Conservation (phyloP, 2,329 filamentous ascomycete genomes). For the Ascochyta rabiei region DNA sequence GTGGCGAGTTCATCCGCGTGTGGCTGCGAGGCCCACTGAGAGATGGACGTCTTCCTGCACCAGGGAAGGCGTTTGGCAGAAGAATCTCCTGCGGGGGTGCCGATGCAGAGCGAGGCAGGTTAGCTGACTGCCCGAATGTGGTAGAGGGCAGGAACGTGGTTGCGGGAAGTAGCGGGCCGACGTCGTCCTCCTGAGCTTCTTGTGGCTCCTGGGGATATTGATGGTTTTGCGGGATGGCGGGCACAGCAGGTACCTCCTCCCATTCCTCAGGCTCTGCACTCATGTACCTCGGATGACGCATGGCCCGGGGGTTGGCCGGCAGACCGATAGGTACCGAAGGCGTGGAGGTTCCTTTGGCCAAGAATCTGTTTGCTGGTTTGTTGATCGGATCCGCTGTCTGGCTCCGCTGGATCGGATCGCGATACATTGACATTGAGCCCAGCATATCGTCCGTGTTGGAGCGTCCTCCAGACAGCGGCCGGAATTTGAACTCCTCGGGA, state of each 20-base stretch:
- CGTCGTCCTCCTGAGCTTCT: conserved; percentile 47
- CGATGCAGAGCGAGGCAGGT: conserved; percentile 52
- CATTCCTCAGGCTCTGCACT: conserved; percentile 59
- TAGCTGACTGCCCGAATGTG: conserved; percentile 52
- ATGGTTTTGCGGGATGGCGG: conserved; percentile 60
- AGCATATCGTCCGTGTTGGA: conserved; percentile 51
- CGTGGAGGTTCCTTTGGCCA: conserved; percentile 51
- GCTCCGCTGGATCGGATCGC: conserved; percentile 59
- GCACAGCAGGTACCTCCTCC: conserved; percentile 59
- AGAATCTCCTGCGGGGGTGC: conserved; percentile 55
- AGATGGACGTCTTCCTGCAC: conserved; percentile 46
- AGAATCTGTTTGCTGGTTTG: conserved; percentile 41
- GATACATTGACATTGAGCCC: conserved; percentile 43
- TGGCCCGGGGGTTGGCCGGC: conserved; percentile 89
- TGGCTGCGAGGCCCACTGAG: conserved; percentile 45
- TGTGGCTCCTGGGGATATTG: conserved; percentile 31
- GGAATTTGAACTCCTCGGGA: conserved; percentile 60
- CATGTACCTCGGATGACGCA: conserved; percentile 78
- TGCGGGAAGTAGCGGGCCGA: conserved; percentile 56
- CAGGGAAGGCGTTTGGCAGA: conserved; percentile 29
- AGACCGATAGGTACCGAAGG: conserved; percentile 70
- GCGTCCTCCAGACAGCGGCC: conserved; percentile 42
- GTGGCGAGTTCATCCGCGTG: conserved; percentile 52
- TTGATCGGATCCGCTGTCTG: conserved; percentile 68
- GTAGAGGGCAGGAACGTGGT: conserved; percentile 56